A percentile compares a stretch with the other conserved stretches of the same genome.
Evolutionary conservation across 805 yeast species (phyloP).

Genomic region (Lipomyces yamadae): DNA sequence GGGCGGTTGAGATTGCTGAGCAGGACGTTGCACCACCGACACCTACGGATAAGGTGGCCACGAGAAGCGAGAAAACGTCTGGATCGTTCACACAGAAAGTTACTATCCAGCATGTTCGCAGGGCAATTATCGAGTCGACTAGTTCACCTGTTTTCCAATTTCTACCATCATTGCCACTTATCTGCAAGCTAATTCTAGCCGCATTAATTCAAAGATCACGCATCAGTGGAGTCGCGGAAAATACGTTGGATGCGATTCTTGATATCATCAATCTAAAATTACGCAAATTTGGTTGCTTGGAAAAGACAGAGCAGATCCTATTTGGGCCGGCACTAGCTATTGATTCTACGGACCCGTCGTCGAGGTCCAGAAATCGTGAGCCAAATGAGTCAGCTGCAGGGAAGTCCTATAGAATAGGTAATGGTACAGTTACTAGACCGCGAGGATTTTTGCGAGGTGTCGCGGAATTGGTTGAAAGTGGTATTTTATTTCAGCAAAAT

Average conservation of each 20-base stretch:
- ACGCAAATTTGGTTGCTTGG: slow-evolving; percentile 28
- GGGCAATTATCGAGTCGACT: slow-evolving; percentile 79
- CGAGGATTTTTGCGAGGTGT: slow-evolving; percentile 64
- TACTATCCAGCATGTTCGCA: slow-evolving; percentile 72
- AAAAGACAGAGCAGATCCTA: slow-evolving; percentile 17
- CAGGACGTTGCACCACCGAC: slow-evolving; percentile 49
- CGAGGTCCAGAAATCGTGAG: slow-evolving; percentile 37
- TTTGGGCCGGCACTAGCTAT: slow-evolving; percentile 20
- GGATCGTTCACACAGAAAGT: slow-evolving; percentile 53
- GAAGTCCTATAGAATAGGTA: slow-evolving; percentile 44
- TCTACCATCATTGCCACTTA: slow-evolving; percentile 63
- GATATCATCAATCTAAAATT: slow-evolving; percentile 48
- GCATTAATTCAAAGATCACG: slow-evolving; percentile 67
- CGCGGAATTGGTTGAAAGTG: slow-evolving; percentile 76
- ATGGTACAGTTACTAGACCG: slow-evolving; percentile 54
- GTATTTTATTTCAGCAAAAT: slow-evolving; percentile 71
- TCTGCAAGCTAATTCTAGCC: slow-evolving; percentile 72
- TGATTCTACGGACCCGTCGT: slow-evolving; percentile 53
- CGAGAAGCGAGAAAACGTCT: slow-evolving; percentile 31
- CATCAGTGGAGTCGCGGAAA: slow-evolving; percentile 73
- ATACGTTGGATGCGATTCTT: slow-evolving; percentile 71
- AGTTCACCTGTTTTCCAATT: slow-evolving; percentile 71
- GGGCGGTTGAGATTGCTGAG: slow-evolving; percentile 91
- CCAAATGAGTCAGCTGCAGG: slow-evolving; percentile 35
- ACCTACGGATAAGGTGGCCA: slow-evolving; percentile 37